phyloP scores from a whole-genome alignment of 768 basidiomycete species.

The Gymnopilus dilepis region DNA sequence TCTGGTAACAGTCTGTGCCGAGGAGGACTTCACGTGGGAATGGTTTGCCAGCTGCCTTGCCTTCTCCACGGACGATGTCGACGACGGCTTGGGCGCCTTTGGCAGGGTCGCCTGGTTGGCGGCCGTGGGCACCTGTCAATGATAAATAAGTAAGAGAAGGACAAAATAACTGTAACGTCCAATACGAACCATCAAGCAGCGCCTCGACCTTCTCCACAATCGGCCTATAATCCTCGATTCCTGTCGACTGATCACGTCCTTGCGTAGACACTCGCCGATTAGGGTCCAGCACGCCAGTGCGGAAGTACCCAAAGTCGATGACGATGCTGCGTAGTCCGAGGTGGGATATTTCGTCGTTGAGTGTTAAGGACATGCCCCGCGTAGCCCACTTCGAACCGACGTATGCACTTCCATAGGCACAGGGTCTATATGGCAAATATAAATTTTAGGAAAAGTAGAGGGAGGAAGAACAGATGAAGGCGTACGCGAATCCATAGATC shows the following conservation, averaged over 20 bases:
- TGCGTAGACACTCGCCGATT: conserved; percentile 34
- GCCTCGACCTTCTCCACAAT: conserved; percentile 30
- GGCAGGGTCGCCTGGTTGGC: conserved; percentile 43
- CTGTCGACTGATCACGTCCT: conserved; percentile 29
- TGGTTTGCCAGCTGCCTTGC: conserved; percentile 33
- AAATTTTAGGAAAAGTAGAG: no score
- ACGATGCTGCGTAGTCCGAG: conserved; percentile 43
- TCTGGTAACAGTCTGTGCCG: conserved; percentile 36
- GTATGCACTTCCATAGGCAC: conserved; percentile 43
- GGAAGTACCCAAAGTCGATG: conserved; percentile 46
- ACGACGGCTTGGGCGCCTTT: conserved; percentile 40
- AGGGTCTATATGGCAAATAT: conserved; percentile 29
- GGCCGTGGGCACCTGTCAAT: conserved; percentile 36
- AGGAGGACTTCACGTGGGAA: conserved; percentile 34
- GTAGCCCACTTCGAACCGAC: conserved; percentile 45
- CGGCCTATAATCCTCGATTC: conserved; percentile 40
- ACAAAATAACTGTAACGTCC: not conserved
- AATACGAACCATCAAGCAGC: conserved; percentile 28
- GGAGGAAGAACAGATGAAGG: no score
- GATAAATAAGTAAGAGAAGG: not conserved
- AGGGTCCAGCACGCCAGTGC: conserved; percentile 37
- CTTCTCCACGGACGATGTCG: conserved; percentile 38
- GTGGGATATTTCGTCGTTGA: conserved; percentile 43
- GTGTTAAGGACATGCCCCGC: conserved; percentile 36
- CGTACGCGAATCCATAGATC: conserved; percentile 41